Conservation (phyloP, 768 basidiomycete genomes). For the Tylopilus balloui region DNA sequence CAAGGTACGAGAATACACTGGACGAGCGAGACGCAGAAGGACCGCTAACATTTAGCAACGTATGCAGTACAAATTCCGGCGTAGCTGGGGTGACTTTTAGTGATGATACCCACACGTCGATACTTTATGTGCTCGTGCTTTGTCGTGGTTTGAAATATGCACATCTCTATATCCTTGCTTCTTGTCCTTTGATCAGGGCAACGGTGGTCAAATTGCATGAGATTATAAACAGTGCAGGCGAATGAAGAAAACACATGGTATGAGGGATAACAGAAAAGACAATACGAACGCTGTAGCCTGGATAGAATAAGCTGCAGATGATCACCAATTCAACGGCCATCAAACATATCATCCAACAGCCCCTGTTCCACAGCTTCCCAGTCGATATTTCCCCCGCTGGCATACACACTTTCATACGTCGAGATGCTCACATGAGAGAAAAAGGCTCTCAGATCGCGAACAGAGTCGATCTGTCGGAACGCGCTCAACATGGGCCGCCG, state of each 20-base stretch:
- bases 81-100: slow-evolving; percentile 85
- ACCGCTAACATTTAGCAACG: slow-evolving; percentile 51
- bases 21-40: slow-evolving; percentile 21
- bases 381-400: slow-evolving; percentile 74
- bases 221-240: no score
- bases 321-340: slow-evolving; percentile 47
- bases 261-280: no score
- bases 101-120: slow-evolving; percentile 3
- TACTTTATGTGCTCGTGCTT: slow-evolving; percentile 5
- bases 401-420: slow-evolving; percentile 88
- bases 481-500: slow-evolving; percentile 71
- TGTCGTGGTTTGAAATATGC: slow-evolving; percentile 13
- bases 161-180: slow-evolving; percentile 27
- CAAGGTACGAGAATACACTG: slow-evolving; percentile 54
- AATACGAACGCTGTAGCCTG: not conserved
- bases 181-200: not conserved
- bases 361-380: slow-evolving; percentile 86
- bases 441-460: slow-evolving; percentile 84
- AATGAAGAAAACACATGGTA: no score
- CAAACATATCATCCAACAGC: slow-evolving; percentile 86
- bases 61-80: slow-evolving; percentile 86
- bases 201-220: no score
- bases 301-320: not conserved
- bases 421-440: slow-evolving; percentile 86
- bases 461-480: slow-evolving; percentile 73